phyloP scores from a whole-genome alignment of 345 rosid species.

The Acer yangbiense region DNA sequence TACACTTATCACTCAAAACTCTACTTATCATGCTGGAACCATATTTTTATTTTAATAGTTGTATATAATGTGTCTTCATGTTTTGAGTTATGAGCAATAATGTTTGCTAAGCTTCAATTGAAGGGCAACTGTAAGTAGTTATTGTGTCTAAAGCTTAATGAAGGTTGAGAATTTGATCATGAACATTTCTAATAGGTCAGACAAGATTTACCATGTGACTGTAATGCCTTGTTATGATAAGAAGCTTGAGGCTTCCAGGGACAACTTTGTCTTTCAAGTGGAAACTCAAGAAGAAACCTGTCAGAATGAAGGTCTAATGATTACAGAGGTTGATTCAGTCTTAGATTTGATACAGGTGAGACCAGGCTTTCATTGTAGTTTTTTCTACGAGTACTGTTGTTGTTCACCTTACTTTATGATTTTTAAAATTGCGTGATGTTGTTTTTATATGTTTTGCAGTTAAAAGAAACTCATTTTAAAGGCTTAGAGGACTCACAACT shows the following conservation, averaged over 20 bases:
- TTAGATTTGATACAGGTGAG: constrained; percentile 82
- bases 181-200: constrained; percentile 54
- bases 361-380: constrained; percentile 13
- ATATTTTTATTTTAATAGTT: background rate
- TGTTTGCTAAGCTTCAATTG: background rate
- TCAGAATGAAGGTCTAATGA: constrained; percentile 25
- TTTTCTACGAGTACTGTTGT: constrained; percentile 7
- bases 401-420: background rate
- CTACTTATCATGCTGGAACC: background rate
- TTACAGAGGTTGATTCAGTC: constrained; percentile 92
- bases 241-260: constrained; percentile 94
- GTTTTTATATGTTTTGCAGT: constrained; percentile 45
- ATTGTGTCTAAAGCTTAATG: background rate
- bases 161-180: constrained; percentile 19
- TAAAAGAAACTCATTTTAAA: constrained; percentile 67
- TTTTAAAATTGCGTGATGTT: background rate
- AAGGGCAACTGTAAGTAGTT: background rate
- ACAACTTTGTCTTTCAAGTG: constrained; percentile 68
- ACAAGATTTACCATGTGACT: constrained; percentile 86
- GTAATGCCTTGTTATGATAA: constrained; percentile 99
- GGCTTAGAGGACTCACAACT: constrained; percentile 72
- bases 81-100: background rate
- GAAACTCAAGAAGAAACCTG: constrained; percentile 38
- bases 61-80: background rate
- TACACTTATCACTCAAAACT: constrained; percentile 19